phyloP scores from a whole-genome alignment of 805 yeast species.

The Allodekkera sacchari region DNA sequence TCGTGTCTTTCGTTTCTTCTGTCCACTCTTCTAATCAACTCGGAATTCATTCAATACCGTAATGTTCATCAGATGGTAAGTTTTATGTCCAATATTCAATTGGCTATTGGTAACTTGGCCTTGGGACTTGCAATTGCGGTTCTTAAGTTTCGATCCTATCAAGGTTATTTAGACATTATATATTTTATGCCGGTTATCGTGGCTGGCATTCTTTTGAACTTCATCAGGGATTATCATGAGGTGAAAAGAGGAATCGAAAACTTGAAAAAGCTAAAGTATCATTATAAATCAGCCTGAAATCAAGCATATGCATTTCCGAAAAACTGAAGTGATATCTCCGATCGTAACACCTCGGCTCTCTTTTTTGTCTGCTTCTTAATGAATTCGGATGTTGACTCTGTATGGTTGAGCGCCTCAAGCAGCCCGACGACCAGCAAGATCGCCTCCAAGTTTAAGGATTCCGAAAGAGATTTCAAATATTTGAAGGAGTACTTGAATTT shows the following conservation, averaged over 20 bases:
- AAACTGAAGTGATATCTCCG: constrained; percentile 5
- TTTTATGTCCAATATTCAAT: constrained; percentile 1
- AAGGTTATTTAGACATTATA: constrained; percentile 12
- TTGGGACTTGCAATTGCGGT: constrained; percentile 6
- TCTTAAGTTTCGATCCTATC: constrained; percentile 7
- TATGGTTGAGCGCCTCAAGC: constrained; percentile 4
- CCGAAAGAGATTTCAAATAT: too few species aligned
- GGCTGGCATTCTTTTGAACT: constrained; percentile 11
- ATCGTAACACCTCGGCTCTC: constrained; percentile 11
- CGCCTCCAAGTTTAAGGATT: background rate
- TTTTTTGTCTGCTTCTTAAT: constrained; percentile 3
- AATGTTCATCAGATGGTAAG: background rate
- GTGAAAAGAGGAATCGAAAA: constrained; percentile 13
- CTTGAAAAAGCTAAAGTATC: constrained; percentile 18
- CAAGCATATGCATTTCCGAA: too few species aligned
- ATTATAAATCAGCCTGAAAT: constrained; percentile 26
- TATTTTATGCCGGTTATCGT: constrained; percentile 20
- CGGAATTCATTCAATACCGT: constrained; percentile 9
- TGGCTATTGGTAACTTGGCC: constrained; percentile 2
- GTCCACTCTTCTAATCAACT: constrained; percentile 13
- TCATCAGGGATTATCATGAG: constrained; percentile 11
- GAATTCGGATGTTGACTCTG: constrained; percentile 5
- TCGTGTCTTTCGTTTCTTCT: constrained; percentile 16
- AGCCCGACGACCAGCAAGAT: background rate
- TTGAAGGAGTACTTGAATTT: too few species aligned